Evolutionary conservation across 768 basidiomycete species (phyloP).

Genomic region (Tubosaeta sp.): DNA sequence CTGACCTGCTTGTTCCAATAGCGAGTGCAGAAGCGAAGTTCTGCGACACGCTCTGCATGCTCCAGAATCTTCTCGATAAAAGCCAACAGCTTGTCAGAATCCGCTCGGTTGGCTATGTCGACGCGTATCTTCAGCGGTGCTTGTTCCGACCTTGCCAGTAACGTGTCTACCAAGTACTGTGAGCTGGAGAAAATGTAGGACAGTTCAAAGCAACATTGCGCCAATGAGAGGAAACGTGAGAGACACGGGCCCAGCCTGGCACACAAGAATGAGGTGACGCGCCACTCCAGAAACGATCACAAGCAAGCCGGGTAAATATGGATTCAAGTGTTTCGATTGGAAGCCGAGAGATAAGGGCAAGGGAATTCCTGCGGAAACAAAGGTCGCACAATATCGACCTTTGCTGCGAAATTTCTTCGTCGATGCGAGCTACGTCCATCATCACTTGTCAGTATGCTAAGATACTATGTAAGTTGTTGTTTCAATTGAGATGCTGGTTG

Average conservation of each 20-base stretch:
- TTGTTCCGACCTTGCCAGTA: slow-evolving; percentile 40
- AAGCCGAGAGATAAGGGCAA: slow-evolving; percentile 7
- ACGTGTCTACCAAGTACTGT: slow-evolving; percentile 35
- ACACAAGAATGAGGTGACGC: background rate
- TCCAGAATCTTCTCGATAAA: background rate
- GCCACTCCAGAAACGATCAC: background rate
- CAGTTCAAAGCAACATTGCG: background rate
- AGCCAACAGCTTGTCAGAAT: background rate
- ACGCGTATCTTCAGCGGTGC: slow-evolving; percentile 20
- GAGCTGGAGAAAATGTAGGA: slow-evolving; percentile 26
- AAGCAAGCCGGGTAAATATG: slow-evolving; percentile 9
- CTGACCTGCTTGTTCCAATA: background rate
- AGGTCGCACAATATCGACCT: background rate
- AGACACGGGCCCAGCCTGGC: background rate
- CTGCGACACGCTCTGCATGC: background rate
- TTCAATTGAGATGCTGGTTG: no score
- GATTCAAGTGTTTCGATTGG: slow-evolving; percentile 6
- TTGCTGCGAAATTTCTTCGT: background rate
- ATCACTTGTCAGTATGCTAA: no score
- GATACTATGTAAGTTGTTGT: no score
- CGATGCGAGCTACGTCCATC: background rate
- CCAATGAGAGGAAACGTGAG: background rate
- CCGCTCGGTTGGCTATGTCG: background rate
- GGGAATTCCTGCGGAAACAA: background rate
- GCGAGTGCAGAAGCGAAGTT: background rate